Base-by-base conservation (phyloP, 768 basidiomycete genomes). In the Suillus spraguei region DNA sequence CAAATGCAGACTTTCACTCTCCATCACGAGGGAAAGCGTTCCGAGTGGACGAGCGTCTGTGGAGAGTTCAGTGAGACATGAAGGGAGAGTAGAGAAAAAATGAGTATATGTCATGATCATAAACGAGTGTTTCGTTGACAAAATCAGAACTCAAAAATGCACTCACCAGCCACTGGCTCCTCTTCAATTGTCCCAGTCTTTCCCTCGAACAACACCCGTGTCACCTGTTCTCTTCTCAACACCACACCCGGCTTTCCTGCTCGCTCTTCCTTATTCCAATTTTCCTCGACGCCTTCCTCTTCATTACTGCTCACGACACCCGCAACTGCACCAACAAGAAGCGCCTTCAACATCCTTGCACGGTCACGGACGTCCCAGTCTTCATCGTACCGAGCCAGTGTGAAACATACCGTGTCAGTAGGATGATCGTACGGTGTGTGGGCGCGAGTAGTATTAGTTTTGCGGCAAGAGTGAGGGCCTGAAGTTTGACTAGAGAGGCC, bases 291-390 rank as follows among this genome's bases (percentile, higher is more conserved):
- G 28, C 84, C 76, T 44, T 83, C 83, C 61, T 84, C 85, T 20
- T 72, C 72, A 16, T 74, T 75, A 13, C 73, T 74, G 41, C 76
- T 78, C 20, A 66, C 64, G 35, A 77, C 70, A n/a, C 74, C 71
- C 8, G 86, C 69, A 14, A 67, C 73, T 16, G 85, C 77, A 39
- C 92, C 88, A 3, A 78, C 73, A 17, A 97, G 80, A 16, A 99
- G 82, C 6, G 89, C 84, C 20, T 81, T 77, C 33, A 97, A 74
- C 84, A 95, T 89, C 59, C 97, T 85, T 5, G 87, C 89, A 32
- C 96, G 88, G 73, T 99, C 97, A 38, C 97, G 84, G 39, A 99
- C 90, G 69, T 97, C 94, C 75, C 93, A 97, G 70, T 91, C 87
- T 22, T 78, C 69, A 76, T 99, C 97, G 75, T 96, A 99, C 62